A percentile compares a stretch with the other conserved stretches of the same genome.
Conservation (phyloP, 495 filamentous ascomycete species). For the Platismatia glauca region DNA sequence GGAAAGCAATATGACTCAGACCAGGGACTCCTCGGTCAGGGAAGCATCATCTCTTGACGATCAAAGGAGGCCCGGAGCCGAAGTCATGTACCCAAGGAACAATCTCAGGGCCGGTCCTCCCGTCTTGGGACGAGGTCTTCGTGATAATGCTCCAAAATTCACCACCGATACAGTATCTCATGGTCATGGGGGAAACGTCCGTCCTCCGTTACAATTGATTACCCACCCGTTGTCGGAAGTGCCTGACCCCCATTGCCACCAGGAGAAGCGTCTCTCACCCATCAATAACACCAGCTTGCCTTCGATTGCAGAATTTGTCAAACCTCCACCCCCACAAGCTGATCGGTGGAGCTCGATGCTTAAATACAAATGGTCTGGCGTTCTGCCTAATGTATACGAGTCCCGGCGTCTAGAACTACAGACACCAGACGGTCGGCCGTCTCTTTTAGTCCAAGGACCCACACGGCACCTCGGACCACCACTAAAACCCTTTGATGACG, state of each 20-base stretch:
- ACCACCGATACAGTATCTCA: not conserved
- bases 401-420: not conserved
- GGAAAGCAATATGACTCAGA: not conserved
- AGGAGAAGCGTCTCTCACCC: too few relatives aligned
- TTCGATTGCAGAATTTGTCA: too few relatives aligned
- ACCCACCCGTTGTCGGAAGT: too few relatives aligned
- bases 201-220: not conserved
- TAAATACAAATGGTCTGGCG: not conserved
- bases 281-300: too few relatives aligned
- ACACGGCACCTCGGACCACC: constrained; percentile 2
- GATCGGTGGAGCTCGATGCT: not conserved
- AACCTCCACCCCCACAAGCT: too few relatives aligned
- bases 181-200: too few relatives aligned
- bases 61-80: not conserved
- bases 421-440: not conserved
- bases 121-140: not conserved
- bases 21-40: not conserved
- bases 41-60: not conserved
- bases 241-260: too few relatives aligned
- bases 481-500: constrained; percentile 7
- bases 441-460: not conserved
- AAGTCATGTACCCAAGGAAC: not conserved
- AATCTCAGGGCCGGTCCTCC: not conserved
- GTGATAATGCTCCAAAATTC: not conserved
- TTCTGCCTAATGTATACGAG: not conserved